A percentile compares a stretch with the other conserved stretches of the same genome.
Evolutionary conservation across 371 early-diverging fungal species (phyloP).

Genomic region (Mucor saturninus): DNA sequence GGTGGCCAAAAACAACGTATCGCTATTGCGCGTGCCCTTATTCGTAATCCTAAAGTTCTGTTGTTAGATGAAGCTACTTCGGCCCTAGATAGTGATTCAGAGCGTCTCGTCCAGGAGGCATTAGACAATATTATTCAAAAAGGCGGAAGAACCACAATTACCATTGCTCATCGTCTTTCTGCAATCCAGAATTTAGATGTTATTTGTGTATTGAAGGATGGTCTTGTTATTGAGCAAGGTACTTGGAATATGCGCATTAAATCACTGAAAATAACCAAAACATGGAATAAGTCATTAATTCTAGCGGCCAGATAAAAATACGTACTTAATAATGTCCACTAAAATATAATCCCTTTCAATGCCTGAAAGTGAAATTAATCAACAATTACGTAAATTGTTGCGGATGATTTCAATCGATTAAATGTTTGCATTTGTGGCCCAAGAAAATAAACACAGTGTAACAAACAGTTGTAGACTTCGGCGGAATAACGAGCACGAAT

Average conservation of each 20-base stretch:
- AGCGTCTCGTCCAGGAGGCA: constrained; percentile 87
- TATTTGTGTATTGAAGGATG: constrained; percentile 76
- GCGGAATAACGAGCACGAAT: too few species aligned
- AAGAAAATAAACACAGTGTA: too few species aligned
- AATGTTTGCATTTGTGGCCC: too few species aligned
- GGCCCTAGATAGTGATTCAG: constrained; percentile 88
- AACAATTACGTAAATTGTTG: too few species aligned
- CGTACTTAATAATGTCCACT: too few species aligned
- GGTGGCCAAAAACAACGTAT: constrained; percentile 81
- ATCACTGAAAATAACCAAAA: too few species aligned
- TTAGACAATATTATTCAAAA: constrained; percentile 73
- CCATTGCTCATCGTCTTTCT: constrained; percentile 75
- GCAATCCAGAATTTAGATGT: constrained; percentile 77
- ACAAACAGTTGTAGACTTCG: too few species aligned
- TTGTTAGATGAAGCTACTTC: constrained; percentile 97
- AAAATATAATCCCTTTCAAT: too few species aligned
- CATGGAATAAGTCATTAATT: too few species aligned
- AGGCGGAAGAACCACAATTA: constrained; percentile 66
- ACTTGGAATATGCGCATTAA: constrained; percentile 35
- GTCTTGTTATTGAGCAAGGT: constrained; percentile 80
- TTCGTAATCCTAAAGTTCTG: constrained; percentile 87
- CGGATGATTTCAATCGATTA: too few species aligned
- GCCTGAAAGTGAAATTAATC: too few species aligned
- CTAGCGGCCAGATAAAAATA: too few species aligned
- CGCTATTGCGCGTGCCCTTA: constrained; percentile 70